Base-by-base conservation (phyloP, 805 yeast species). In the Deakozyma indianensis region DNA sequence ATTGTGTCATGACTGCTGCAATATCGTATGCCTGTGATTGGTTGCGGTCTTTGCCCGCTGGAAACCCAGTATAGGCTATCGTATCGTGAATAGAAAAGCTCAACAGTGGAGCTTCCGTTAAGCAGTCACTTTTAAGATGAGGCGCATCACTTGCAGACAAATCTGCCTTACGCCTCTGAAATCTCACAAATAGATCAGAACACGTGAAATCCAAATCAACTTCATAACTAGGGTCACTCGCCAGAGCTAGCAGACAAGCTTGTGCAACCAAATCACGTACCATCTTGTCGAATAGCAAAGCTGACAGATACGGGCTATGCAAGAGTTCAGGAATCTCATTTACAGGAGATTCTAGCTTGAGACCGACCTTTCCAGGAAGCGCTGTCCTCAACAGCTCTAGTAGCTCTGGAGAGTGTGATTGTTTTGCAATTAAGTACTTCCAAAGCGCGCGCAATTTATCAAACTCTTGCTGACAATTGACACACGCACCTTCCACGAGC, bases 71-170 rank as follows among this genome's bases (percentile, higher is more conserved):
- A 32, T 9, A 32, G 5, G 11, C 18, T 14, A 32, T n/a, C 4
- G 38, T n/a, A 32, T 32, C 38, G 4, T 32, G 38, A 9, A 32
- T n/a, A 32, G 38, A 32, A n/a, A 32, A 32, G 18, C 38, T 32
- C 18, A 32, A 9, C 7, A 32, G 11, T n/a, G 38, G 38, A 9
- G 38, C 38, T 32, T 32, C 38, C 7, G 5, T 5, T n/a, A 32
- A 32, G 38, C 38, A 32, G 18, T 32, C 38, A n/a, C 5, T 14
- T 20, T 32, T 32, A 14, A 32, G 16, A 5, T 20, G 5, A n/a
- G 38, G 18, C 5, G 38, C 9, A 14, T 20, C 38, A 32, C 16
- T n/a, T n/a, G 16, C 20, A 5, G 18, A 32, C 18, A 32, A 9
- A 11, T 32, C 38, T n/a, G 18, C 38, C 5, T n/a, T 9, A 14